These are phyloP conservation scores for Paraphaeosphaeria sporulosa DNA, from an alignment of 2,329 filamentous ascomycete species.

Conservation along the genomic window DNA sequence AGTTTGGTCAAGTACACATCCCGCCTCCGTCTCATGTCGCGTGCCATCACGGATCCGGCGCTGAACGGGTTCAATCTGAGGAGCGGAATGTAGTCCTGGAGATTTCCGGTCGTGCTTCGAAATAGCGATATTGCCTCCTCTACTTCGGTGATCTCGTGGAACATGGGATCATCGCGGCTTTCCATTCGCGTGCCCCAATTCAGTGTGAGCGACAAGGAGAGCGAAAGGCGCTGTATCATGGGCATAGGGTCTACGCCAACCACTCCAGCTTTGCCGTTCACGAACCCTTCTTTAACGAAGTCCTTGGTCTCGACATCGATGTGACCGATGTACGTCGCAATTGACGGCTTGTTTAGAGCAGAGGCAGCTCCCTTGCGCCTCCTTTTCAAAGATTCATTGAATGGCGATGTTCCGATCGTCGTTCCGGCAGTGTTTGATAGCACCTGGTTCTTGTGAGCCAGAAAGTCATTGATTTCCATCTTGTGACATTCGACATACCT, in stretches of 20 bases:
- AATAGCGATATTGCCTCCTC: conserved; percentile 68
- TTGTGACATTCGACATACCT: conserved; percentile 29
- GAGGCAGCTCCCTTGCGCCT: conserved; percentile 71
- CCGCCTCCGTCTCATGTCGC: conserved; percentile 66
- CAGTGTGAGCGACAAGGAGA: conserved; percentile 69
- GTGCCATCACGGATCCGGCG: conserved; percentile 64
- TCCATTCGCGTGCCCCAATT: conserved; percentile 72
- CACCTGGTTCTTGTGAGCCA: conserved; percentile 52
- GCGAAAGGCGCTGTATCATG: conserved; percentile 70
- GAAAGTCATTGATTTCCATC: not conserved
- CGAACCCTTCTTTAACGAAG: conserved; percentile 67
- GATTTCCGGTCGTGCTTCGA: conserved; percentile 66
- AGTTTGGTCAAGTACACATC: conserved; percentile 67
- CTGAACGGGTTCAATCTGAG: conserved; percentile 68
- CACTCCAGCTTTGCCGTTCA: conserved; percentile 63
- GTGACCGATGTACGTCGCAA: conserved; percentile 68
- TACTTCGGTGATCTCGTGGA: conserved; percentile 69
- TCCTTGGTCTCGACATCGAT: conserved; percentile 69
- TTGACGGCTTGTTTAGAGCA: conserved; percentile 70
- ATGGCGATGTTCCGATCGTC: conserved; percentile 73
- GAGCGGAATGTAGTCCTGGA: conserved; percentile 68
- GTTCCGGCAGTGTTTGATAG: conserved; percentile 71
- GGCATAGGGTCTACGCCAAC: conserved; percentile 69
- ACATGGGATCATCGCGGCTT: conserved; percentile 66
- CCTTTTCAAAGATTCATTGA: conserved; percentile 69